Base-by-base conservation (phyloP, 805 yeast genomes). In the Candida ipomoeae region DNA sequence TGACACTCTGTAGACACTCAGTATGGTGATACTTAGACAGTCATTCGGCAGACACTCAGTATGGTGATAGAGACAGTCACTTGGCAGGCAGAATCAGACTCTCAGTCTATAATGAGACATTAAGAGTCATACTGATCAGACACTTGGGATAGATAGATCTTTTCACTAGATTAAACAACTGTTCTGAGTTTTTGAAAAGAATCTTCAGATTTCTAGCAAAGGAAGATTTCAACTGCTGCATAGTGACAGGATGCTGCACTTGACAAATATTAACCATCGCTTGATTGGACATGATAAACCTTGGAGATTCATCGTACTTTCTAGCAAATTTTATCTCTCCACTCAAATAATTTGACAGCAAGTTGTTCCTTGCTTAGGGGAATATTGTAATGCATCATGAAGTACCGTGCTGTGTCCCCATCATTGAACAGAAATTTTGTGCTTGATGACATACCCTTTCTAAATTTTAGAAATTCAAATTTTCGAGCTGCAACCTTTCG, bases 291-390 rank as follows among this genome's bases (percentile, higher is more conserved):
- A 91, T 85, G 14, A 94, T 74, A 60, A 73, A 92, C 53, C 95
- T 74, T 2, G 85, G 81, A 2, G 96, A 87, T 68, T 94, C 99
- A 65, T 94, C 99, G 43, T 80, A 77, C 36, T 70, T 57, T 55
- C 95, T 77, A 1, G 97, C 98, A 34, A 34, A 78, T 62, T 1
- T 53, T 46, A 64, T 94, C 98, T 65, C 99, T 80, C 97, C 97
- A 94, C 40, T 80, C 74, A 58, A 79, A 88, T 17, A 94, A 70
- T 0, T 70, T 80, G 53, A 76, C 81, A 15, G 88, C 75, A 6
- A 89, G 63, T 0, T 77, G 78, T 46, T 78, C 77, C 52, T 77
- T 81, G 26, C 78, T 70, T 1, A 64, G 53, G 1, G 85, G 81
- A 3, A 92, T 71, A 51, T 84, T 84, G 65, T 83, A 87, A 58